Evolutionary conservation across 2,329 filamentous ascomycete genomes (phyloP), one percentile per base, ranked within the genome.

Genomic region (Nigrospora oryzae): DNA sequence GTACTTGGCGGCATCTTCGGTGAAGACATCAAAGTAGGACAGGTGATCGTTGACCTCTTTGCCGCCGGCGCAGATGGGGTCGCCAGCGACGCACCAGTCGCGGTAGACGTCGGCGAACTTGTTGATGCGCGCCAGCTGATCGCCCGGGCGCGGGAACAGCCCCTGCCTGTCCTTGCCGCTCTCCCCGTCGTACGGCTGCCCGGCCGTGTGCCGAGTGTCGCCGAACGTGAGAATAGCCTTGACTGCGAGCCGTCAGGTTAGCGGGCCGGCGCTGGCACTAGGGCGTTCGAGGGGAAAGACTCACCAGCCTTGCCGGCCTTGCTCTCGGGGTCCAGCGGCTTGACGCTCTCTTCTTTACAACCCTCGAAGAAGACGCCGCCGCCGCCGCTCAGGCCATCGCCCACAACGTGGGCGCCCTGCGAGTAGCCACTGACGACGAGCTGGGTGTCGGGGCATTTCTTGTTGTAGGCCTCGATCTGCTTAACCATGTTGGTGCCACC

Each of bases 391-490:
- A 66, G 50, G 17, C 66, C 55, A 46, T 65, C 65, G 35, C 63
- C 57, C 11, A 65, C 48, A 10, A 69, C 57, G 2, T 68, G 64
- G 2, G 56, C 61, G 40, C 67, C 68, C 46, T 70, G 63, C 2
- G 63, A 66, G 50, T 68, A 70, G 0, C 68, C 67, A 46, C 61
- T 64, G 23, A 70, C 41, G 5, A 70, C 64, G 12, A 71, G 58
- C 46, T 62, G 65, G 15, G 64, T 48, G 32, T 66, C 49, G 11
- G 68, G 67, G 46, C 67, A 71, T n/a, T 55, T 54, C 50, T 61
- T 52, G 51, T 61, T 61, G 51, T 70, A 70, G 0, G 58, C 61
- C 3, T 56, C 58, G 47, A 71, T 65, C 52, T 70, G 64, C n/a
- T 45, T 41, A 30, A 60, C 48, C 5, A 64, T 63, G 40, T 63